These are phyloP conservation scores for Camelina hispida DNA, from an alignment of 345 rosid genomes.

Conservation along the genomic window DNA sequence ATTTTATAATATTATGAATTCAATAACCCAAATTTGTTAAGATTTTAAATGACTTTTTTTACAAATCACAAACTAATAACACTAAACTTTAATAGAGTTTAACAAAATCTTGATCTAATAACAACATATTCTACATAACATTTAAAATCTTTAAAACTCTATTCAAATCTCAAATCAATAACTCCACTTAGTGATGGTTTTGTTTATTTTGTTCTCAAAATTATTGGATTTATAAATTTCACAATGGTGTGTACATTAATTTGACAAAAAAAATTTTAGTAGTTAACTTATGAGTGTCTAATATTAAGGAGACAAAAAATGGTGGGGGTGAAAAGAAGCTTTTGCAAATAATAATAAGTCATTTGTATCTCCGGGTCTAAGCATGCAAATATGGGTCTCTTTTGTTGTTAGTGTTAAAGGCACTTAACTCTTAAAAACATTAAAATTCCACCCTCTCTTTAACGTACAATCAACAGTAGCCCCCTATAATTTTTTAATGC, in stretches of 20 bases:
- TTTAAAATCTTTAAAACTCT: no score
- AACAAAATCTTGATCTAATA: no score
- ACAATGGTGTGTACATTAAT: no score
- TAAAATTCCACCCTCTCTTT: constrained; percentile 2
- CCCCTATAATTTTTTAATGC: not conserved
- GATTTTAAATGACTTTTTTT: no score
- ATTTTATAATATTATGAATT: no score
- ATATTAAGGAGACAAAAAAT: constrained; percentile 28
- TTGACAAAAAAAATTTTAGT: no score
- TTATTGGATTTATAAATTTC: not conserved
- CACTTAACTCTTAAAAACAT: constrained; percentile 2
- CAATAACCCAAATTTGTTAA: no score
- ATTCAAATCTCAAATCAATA: no score
- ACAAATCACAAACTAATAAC: no score
- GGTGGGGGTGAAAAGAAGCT: constrained; percentile 36
- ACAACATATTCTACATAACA: no score
- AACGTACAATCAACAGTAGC: not conserved
- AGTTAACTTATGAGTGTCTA: not conserved
- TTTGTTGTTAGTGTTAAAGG: constrained; percentile 7
- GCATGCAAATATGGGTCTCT: constrained; percentile 30
- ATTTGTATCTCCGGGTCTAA: constrained; percentile 26
- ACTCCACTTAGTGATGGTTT: not conserved
- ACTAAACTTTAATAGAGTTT: no score
- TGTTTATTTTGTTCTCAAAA: not conserved
- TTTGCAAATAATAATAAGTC: constrained; percentile 31